Conservation (phyloP, 2,329 filamentous ascomycete species). For the Curvularia hawaiiensis region DNA sequence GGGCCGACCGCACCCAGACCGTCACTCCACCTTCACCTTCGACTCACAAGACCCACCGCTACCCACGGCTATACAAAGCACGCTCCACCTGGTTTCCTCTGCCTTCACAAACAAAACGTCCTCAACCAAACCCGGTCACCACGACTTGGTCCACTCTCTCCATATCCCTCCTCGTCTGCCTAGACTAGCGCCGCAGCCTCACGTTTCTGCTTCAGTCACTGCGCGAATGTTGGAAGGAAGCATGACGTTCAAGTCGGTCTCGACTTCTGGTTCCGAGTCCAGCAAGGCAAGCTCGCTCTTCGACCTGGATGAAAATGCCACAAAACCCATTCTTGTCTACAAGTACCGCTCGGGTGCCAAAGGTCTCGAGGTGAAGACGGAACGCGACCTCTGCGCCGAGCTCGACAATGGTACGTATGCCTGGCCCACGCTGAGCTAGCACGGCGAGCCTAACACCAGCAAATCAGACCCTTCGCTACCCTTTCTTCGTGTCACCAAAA, state of each 20-base stretch:
- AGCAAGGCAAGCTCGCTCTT: slow-evolving; percentile 51
- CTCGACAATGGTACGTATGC: slow-evolving; percentile 43
- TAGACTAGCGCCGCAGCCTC: slow-evolving; percentile 25
- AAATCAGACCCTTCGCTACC: slow-evolving; percentile 47
- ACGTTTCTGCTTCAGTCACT: slow-evolving; percentile 18
- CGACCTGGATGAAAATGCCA: slow-evolving; percentile 51
- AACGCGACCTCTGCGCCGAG: slow-evolving; percentile 51
- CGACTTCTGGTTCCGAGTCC: slow-evolving; percentile 46
- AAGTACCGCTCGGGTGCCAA: slow-evolving; percentile 50
- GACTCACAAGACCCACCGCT: slow-evolving; percentile 35
- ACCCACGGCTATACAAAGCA: slow-evolving; percentile 40
- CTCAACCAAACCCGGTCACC: slow-evolving; percentile 11
- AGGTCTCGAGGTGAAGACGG: slow-evolving; percentile 49
- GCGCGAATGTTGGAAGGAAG: slow-evolving; percentile 24
- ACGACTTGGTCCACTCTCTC: slow-evolving; percentile 9
- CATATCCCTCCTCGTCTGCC: slow-evolving; percentile 10
- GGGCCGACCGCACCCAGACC: slow-evolving; percentile 24
- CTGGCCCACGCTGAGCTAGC: neutral
- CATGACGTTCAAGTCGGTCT: slow-evolving; percentile 53
- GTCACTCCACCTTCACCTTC: slow-evolving; percentile 32
- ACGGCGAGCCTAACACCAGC: slow-evolving; percentile 29
- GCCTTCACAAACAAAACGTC: slow-evolving; percentile 25
- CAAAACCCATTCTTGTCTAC: slow-evolving; percentile 53
- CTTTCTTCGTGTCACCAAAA: slow-evolving; percentile 53
- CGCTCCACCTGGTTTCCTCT: slow-evolving; percentile 24